phyloP scores from a whole-genome alignment of 257 asterid species.

The Paulownia fortunei region DNA sequence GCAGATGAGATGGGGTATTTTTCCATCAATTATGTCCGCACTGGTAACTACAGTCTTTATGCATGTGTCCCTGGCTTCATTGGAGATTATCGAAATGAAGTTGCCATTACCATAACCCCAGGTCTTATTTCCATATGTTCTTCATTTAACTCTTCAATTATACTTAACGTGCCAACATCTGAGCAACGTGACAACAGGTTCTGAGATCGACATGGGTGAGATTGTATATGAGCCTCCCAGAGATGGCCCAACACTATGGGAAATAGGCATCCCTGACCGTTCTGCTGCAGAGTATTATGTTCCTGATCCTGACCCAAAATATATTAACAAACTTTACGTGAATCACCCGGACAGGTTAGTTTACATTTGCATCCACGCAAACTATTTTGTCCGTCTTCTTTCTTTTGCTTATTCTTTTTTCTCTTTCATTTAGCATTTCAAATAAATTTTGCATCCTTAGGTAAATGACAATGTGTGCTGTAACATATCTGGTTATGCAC shows the following conservation, averaged over 20 bases:
- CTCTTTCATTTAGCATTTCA: not conserved
- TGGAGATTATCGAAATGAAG: conserved; percentile 70
- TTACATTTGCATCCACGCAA: not conserved
- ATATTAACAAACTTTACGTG: conserved; percentile 57
- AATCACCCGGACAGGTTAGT: conserved; percentile 73
- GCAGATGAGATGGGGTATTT: conserved; percentile 67
- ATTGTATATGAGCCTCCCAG: conserved; percentile 65
- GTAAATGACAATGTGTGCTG: no score
- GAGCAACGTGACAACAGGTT: conserved; percentile 44
- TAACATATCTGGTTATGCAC: not conserved
- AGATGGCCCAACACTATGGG: conserved; percentile 91
- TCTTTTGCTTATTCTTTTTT: not conserved
- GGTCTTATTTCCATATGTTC: conserved; percentile 44
- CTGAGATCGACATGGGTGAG: conserved; percentile 56
- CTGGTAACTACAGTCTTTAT: conserved; percentile 66
- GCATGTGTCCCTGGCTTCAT: conserved; percentile 88
- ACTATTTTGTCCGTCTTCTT: not conserved
- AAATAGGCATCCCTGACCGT: conserved; percentile 90
- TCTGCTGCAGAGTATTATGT: conserved; percentile 76
- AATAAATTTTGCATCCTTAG: no score
- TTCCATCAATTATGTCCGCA: conserved; percentile 57
- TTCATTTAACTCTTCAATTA: not conserved
- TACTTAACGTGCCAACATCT: not conserved
- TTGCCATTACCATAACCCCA: conserved; percentile 56
- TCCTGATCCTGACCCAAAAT: conserved; percentile 83